phyloP scores from a whole-genome alignment of 148 eudicot species.

The Silene uniflora region DNA sequence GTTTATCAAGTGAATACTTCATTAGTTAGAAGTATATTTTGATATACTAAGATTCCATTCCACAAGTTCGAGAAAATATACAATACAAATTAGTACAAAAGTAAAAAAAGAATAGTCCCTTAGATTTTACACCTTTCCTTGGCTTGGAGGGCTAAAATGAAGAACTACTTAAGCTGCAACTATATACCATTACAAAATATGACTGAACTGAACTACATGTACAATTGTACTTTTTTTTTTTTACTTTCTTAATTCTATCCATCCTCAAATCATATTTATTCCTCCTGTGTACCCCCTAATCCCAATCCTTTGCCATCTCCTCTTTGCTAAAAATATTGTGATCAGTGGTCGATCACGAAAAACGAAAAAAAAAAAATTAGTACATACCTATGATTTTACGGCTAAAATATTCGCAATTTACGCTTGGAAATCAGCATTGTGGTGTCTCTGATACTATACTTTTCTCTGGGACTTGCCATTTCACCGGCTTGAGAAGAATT shows the following conservation, averaged over 20 bases:
- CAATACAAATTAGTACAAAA: not conserved
- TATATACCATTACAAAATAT: conserved; percentile 5
- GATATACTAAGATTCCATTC: too few relatives aligned
- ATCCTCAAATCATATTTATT: not conserved
- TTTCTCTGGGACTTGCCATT: not conserved
- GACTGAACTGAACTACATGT: conserved; percentile 3
- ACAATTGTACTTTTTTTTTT: conserved; percentile 2
- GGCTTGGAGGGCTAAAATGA: not conserved
- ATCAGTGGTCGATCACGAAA: not conserved
- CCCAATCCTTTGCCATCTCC: not conserved
- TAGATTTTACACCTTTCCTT: too few relatives aligned
- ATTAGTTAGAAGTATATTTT: not conserved
- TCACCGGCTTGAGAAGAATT: not conserved
- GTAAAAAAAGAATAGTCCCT: too few relatives aligned
- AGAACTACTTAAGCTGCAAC: not conserved
- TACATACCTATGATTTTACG: not conserved
- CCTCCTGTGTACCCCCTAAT: not conserved
- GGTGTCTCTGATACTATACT: not conserved
- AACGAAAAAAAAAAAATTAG: not conserved
- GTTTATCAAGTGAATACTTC: not conserved
- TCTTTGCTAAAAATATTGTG: not conserved
- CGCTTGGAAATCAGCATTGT: not conserved
- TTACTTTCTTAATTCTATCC: not conserved
- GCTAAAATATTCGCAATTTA: not conserved
- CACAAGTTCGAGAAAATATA: too few relatives aligned